These are phyloP conservation scores for Davidsoniella australis DNA, from an alignment of 2,329 filamentous ascomycete genomes.

Conservation along the genomic window DNA sequence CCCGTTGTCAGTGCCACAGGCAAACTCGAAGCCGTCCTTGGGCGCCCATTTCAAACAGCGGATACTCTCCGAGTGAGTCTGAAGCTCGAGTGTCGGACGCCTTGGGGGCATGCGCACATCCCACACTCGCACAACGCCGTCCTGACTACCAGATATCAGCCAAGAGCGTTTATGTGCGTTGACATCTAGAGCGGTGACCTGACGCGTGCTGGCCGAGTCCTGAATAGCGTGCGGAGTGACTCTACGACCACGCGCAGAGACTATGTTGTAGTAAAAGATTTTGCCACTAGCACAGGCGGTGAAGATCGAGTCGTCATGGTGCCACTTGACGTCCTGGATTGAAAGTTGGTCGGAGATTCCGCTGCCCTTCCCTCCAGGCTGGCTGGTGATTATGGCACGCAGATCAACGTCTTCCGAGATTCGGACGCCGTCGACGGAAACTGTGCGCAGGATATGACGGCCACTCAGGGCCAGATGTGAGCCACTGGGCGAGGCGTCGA, in stretches of 20 bases:
- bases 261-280: conserved; percentile 47
- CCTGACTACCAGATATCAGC: conserved; percentile 45
- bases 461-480: conserved; percentile 39
- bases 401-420: conserved; percentile 42
- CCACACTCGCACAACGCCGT: conserved; percentile 44
- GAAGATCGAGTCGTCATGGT: conserved; percentile 36
- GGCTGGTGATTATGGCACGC: conserved; percentile 35
- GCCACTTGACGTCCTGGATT: conserved; percentile 46
- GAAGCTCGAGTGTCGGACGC: conserved; percentile 30
- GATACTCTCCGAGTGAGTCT: conserved; percentile 37
- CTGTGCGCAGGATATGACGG: conserved; percentile 42
- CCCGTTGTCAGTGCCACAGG: conserved; percentile 46
- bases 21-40: conserved; percentile 42
- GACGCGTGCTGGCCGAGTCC: conserved; percentile 36
- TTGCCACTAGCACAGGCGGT: conserved; percentile 47
- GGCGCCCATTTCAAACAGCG: conserved; percentile 50
- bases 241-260: conserved; percentile 27
- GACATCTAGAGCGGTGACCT: conserved; percentile 46
- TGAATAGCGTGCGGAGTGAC: conserved; percentile 36
- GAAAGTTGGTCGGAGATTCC: conserved; percentile 36
- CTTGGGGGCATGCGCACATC: conserved; percentile 36
- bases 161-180: conserved; percentile 41
- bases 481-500: conserved; percentile 42
- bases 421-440: conserved; percentile 35
- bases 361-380: conserved; percentile 25